phyloP scores from a whole-genome alignment of 306 rosid genomes.

The Begonia loranthoides region DNA sequence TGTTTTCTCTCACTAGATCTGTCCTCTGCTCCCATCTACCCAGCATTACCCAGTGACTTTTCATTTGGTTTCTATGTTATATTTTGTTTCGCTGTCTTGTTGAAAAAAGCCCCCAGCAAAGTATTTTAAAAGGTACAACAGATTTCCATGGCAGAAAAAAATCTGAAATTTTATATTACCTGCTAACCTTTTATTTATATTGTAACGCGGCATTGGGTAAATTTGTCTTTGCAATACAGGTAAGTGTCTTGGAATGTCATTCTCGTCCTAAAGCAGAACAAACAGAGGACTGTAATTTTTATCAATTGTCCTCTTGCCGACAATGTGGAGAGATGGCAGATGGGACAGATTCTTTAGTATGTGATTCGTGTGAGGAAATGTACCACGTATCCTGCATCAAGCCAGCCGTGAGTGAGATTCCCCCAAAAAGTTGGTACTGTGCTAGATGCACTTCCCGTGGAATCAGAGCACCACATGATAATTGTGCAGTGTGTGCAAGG shows the following conservation, averaged over 20 bases:
- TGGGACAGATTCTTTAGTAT: slow-evolving; percentile 66
- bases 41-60: no score
- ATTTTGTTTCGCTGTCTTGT: no score
- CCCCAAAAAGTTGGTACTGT: slow-evolving; percentile 83
- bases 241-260: slow-evolving; percentile 31
- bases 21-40: no score
- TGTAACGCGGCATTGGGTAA: no score
- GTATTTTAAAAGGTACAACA: no score
- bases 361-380: slow-evolving; percentile 94
- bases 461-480: slow-evolving; percentile 45
- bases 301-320: slow-evolving; percentile 47
- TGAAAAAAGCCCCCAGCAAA: no score
- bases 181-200: no score
- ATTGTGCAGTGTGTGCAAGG: slow-evolving; percentile 69
- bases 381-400: slow-evolving; percentile 78
- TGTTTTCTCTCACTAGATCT: no score
- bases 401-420: slow-evolving; percentile 74
- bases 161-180: no score
- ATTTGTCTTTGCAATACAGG: slow-evolving; percentile 29
- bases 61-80: no score
- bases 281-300: slow-evolving; percentile 23
- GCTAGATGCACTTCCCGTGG: slow-evolving; percentile 46
- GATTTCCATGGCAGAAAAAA: no score
- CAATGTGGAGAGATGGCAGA: slow-evolving; percentile 59
- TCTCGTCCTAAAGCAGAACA: slow-evolving; percentile 46